Percentiles rank a stretch among this genome's conserved stretches.
phyloP scores from a whole-genome alignment of 495 filamentous ascomycete genomes.

The Aspergillus baeticus region DNA sequence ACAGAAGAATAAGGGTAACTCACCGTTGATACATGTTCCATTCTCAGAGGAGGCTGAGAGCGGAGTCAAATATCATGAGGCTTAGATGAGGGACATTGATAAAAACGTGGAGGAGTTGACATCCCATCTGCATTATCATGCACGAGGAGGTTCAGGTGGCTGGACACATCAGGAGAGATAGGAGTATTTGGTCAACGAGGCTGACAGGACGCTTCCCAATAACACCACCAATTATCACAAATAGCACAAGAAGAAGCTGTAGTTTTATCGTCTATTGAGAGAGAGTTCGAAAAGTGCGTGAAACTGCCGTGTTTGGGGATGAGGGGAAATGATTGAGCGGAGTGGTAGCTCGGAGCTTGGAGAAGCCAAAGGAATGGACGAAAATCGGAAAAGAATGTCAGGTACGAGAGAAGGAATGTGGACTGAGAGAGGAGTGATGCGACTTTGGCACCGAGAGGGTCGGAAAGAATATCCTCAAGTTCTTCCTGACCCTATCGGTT shows the following conservation, averaged over 20 bases:
- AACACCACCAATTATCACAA: slow-evolving; percentile 2
- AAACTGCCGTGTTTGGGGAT: slow-evolving; percentile 11
- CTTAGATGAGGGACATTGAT: slow-evolving; percentile 38
- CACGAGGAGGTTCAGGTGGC: slow-evolving; percentile 21
- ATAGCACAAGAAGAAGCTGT: too few relatives aligned
- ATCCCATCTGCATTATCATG: slow-evolving; percentile 40
- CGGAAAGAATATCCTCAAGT: slow-evolving; percentile 3
- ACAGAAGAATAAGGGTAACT: slow-evolving; percentile 18
- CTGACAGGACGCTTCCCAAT: neutral
- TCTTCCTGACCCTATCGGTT: slow-evolving; percentile 7
- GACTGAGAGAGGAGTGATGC: slow-evolving; percentile 22
- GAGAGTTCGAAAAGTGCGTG: neutral
- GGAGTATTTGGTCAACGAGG: neutral
- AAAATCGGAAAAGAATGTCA: slow-evolving; percentile 16
- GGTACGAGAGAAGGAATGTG: slow-evolving; percentile 23
- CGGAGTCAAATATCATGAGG: slow-evolving; percentile 38
- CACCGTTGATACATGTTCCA: slow-evolving; percentile 52
- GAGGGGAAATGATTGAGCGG: slow-evolving; percentile 8
- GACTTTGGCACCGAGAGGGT: slow-evolving; percentile 15
- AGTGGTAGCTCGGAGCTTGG: slow-evolving; percentile 1
- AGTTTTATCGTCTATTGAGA: too few relatives aligned
- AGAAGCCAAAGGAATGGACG: slow-evolving; percentile 13
- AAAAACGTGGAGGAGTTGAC: slow-evolving; percentile 30
- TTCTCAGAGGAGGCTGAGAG: slow-evolving; percentile 35
- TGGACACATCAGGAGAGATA: slow-evolving; percentile 19